phyloP scores from a whole-genome alignment of 176 grass and related monocot genomes.

The Cymbopogon citratus region DNA sequence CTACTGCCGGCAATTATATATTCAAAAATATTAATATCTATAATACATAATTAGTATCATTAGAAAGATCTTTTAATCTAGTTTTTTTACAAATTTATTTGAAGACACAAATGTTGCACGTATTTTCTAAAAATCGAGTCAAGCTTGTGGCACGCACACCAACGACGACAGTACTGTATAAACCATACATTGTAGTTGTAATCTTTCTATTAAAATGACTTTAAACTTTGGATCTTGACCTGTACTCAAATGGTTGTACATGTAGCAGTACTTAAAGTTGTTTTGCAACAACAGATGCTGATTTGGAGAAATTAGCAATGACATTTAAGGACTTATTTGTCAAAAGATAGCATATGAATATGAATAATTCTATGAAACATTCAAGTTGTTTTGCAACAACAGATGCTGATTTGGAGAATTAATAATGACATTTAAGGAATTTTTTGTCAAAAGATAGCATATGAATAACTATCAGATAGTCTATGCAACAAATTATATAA shows the following conservation, averaged over 20 bases:
- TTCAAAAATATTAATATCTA: no score
- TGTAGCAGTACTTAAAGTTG: neutral
- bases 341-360: neutral
- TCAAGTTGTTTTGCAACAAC: neutral
- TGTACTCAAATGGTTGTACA: neutral
- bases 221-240: neutral
- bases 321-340: neutral
- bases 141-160: no score
- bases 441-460: neutral
- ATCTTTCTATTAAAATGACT: neutral
- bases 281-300: neutral
- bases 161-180: neutral
- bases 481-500: neutral
- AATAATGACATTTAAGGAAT: neutral
- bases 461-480: neutral
- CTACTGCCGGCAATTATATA: no score
- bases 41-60: no score
- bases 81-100: no score
- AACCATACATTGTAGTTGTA: neutral
- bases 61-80: no score
- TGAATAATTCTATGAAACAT: neutral
- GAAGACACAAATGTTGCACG: no score
- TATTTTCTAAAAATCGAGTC: no score
- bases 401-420: neutral
- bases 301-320: neutral